A percentile compares a stretch with the other conserved stretches of the same genome.
Conservation (phyloP, 2,329 filamentous ascomycete species). For the Exophiala lecanii-corni region DNA sequence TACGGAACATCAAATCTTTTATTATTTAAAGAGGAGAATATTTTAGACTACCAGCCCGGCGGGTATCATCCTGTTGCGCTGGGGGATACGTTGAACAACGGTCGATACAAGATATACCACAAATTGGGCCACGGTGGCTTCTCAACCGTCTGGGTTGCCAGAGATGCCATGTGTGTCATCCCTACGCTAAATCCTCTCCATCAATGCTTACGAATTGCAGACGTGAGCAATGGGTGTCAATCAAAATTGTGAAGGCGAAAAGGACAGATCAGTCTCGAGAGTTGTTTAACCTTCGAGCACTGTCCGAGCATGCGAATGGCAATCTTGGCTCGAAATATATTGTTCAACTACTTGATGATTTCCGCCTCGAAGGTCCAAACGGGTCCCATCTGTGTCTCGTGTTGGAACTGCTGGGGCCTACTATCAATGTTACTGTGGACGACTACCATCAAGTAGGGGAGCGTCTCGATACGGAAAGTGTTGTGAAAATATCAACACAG, state of each 20-base stretch:
- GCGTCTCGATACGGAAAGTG: background rate
- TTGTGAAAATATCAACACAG: conserved; percentile 10
- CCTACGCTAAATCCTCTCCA: background rate
- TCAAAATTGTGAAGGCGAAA: conserved; percentile 8
- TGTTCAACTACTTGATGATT: conserved; percentile 13
- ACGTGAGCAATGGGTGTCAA: conserved; percentile 7
- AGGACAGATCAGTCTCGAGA: conserved; percentile 9
- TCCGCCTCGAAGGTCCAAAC: conserved; percentile 12
- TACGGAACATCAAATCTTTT: conserved; percentile 1
- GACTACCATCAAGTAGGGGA: conserved; percentile 7
- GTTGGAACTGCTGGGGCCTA: conserved; percentile 22
- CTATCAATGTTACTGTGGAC: conserved; percentile 9
- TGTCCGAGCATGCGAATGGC: background rate
- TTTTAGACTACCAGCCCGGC: conserved; percentile 12
- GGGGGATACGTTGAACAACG: conserved; percentile 29
- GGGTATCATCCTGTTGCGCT: conserved; percentile 35
- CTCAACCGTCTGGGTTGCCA: conserved; percentile 36
- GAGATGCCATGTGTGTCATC: conserved; percentile 21
- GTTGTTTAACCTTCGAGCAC: background rate
- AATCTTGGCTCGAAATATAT: conserved; percentile 5
- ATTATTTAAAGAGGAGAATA: conserved; percentile 9
- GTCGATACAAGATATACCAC: conserved; percentile 35
- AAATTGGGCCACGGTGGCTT: conserved; percentile 37
- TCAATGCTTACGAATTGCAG: conserved; percentile 8
- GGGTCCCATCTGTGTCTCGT: conserved; percentile 18